Evolutionary conservation across 805 yeast genomes (phyloP).

Genomic region (Wilhelminamyces savonicus): DNA sequence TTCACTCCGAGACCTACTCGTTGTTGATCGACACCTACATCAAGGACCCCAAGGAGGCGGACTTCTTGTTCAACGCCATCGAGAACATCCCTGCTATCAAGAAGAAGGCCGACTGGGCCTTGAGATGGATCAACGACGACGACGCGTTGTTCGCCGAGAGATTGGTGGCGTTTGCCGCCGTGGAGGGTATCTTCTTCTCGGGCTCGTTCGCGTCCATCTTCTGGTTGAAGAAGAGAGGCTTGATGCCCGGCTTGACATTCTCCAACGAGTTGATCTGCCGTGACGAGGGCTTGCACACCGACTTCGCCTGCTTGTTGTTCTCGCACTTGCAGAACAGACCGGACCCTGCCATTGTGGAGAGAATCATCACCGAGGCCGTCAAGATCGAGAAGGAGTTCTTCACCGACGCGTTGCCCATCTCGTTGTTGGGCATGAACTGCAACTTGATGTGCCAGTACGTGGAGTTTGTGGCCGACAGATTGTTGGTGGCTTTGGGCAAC

Average conservation of each 20-base stretch:
- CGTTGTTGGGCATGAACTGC: conserved; percentile 81
- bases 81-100: conserved; percentile 94
- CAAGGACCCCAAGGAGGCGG: conserved; percentile 92
- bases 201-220: conserved; percentile 98
- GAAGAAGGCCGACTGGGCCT: conserved; percentile 98
- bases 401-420: conserved; percentile 2
- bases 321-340: conserved; percentile 92
- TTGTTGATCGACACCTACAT: conserved; percentile 90
- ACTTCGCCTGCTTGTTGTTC: conserved; percentile 93
- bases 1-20: conserved; percentile 96
- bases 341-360: conserved; percentile 66
- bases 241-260: conserved; percentile 98
- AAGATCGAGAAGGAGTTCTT: conserved; percentile 6
- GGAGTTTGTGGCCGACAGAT: conserved; percentile 95
- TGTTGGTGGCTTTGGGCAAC: conserved; percentile 86
- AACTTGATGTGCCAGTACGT: conserved; percentile 96
- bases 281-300: conserved; percentile 98
- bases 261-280: conserved; percentile 96
- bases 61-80: conserved; percentile 88
- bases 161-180: conserved; percentile 96
- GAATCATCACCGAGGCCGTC: conserved; percentile 92
- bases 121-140: conserved; percentile 90
- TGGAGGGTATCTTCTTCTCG: conserved; percentile 96
- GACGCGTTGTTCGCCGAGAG: conserved; percentile 92
- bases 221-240: conserved; percentile 98